Percentiles rank a stretch among this genome's conserved stretches.
Conservation (phyloP, 352 stramenopile genomes). For the Achlya hypogyna region DNA sequence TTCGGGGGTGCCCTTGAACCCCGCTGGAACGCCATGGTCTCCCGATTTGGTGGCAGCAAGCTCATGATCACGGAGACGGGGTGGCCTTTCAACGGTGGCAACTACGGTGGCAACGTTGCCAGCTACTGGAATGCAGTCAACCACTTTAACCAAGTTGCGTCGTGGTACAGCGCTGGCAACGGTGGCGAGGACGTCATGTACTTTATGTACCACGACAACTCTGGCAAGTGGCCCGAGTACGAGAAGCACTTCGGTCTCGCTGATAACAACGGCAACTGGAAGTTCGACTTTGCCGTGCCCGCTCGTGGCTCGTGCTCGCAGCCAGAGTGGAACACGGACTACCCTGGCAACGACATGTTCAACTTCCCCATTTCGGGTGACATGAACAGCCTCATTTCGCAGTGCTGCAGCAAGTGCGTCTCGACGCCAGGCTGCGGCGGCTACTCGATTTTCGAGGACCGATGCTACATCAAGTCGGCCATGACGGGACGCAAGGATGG, state of each 20-base stretch:
- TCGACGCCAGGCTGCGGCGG: background rate
- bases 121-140: slow-evolving; percentile 25
- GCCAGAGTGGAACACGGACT: slow-evolving; percentile 7
- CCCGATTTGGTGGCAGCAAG: slow-evolving; percentile 26
- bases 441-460: background rate
- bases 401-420: background rate
- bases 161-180: background rate
- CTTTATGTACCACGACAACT: slow-evolving; percentile 18
- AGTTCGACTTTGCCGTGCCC: slow-evolving; percentile 14
- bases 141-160: slow-evolving; percentile 16
- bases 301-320: background rate
- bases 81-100: slow-evolving; percentile 22
- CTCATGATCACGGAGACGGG: slow-evolving; percentile 28
- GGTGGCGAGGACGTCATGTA: slow-evolving; percentile 4
- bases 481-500: background rate
- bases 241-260: slow-evolving; percentile 15
- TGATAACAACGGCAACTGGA: background rate
- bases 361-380: background rate
- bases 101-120: slow-evolving; percentile 14
- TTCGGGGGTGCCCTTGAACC: slow-evolving; percentile 30
- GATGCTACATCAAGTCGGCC: slow-evolving; percentile 7
- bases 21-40: slow-evolving; percentile 34
- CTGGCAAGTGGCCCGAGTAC: slow-evolving; percentile 5
- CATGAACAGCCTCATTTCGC: background rate
- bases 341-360: slow-evolving; percentile 4